phyloP scores from a whole-genome alignment of 768 basidiomycete species.

The Suillus bovinus region DNA sequence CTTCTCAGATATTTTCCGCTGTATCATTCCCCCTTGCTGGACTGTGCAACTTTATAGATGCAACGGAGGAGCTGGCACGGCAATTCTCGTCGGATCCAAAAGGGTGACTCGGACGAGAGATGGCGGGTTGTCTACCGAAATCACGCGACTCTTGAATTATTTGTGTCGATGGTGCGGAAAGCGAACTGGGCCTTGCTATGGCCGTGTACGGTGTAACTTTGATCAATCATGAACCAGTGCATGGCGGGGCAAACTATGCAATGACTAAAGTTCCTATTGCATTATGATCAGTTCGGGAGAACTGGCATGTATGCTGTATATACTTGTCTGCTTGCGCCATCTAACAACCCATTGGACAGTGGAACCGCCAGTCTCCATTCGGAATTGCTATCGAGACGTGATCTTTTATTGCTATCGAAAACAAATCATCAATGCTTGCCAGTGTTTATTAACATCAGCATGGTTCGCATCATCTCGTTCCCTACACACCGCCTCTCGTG shows the following conservation, averaged over 20 bases:
- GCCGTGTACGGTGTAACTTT: no score
- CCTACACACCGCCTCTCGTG: conserved; percentile 85
- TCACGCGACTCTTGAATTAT: no score
- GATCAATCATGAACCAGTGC: conserved; percentile 41
- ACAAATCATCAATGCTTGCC: conserved; percentile 79
- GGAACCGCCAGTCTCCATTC: conserved; percentile 81
- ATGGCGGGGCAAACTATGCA: conserved; percentile 18
- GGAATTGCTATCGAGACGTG: conserved; percentile 79
- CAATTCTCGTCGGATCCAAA: no score
- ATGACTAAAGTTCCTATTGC: conserved; percentile 41
- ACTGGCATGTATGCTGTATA: conserved; percentile 69
- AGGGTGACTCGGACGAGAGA: no score
- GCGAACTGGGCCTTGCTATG: no score
- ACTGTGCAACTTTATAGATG: no score
- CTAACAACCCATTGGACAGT: conserved; percentile 49
- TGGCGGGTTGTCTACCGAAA: no score
- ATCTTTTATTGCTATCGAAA: neutral
- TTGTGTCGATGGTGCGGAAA: no score
- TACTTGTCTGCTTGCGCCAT: conserved; percentile 83
- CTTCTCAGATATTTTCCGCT: no score
- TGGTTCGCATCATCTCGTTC: conserved; percentile 93
- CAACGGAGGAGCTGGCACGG: no score
- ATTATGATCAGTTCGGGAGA: conserved; percentile 70
- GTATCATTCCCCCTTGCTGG: no score
- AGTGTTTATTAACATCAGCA: conserved; percentile 82